These are phyloP conservation scores for Candida maltosa DNA, from an alignment of 805 yeast species.

Conservation along the genomic window DNA sequence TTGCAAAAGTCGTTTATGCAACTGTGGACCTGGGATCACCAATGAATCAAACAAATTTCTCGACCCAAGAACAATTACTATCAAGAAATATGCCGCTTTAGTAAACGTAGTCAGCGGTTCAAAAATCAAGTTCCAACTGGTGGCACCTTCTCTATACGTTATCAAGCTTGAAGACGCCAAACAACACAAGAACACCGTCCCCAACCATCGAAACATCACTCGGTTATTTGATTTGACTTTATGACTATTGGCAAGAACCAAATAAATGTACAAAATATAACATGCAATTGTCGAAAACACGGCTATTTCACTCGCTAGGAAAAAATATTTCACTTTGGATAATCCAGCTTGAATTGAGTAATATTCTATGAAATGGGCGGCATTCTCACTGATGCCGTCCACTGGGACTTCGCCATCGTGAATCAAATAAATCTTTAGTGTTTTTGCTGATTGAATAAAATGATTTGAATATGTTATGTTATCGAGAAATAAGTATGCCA, in stretches of 20 bases:
- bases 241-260: conserved; percentile 31
- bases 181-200: conserved; percentile 19
- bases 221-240: conserved; percentile 34
- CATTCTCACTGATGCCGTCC: neutral
- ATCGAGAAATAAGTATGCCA: conserved; percentile 23
- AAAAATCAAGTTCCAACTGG: conserved; percentile 23
- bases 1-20: conserved; percentile 22
- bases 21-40: conserved; percentile 20
- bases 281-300: conserved; percentile 2
- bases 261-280: conserved; percentile 20
- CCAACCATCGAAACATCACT: conserved; percentile 33
- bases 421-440: conserved; percentile 19
- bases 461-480: conserved; percentile 23
- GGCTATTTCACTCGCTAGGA: conserved; percentile 5
- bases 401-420: conserved; percentile 8
- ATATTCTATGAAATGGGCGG: neutral
- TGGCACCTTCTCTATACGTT: conserved; percentile 12
- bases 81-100: conserved; percentile 17
- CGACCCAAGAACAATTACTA: conserved; percentile 26
- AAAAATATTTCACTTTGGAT: conserved; percentile 4
- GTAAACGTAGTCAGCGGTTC: conserved; percentile 26
- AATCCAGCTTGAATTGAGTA: conserved; percentile 4
- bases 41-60: conserved; percentile 25
- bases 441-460: conserved; percentile 22
- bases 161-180: conserved; percentile 26